Percentiles rank a stretch among this genome's conserved stretches.
Conservation (phyloP, 169 alveolate species). For the Plasmodium adleri region DNA sequence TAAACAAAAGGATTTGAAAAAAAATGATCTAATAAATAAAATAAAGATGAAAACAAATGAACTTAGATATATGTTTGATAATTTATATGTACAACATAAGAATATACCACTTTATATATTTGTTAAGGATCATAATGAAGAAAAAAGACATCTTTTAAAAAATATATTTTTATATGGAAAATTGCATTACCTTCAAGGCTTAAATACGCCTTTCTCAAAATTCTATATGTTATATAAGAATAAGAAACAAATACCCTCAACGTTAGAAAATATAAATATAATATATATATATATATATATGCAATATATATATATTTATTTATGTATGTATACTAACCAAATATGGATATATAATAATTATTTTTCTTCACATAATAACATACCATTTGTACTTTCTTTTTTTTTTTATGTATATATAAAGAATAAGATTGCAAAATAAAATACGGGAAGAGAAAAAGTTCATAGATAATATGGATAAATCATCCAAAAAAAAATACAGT, state of each 20-base stretch:
- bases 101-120: constrained; percentile 49
- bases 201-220: constrained; percentile 60
- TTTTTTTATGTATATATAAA: neutral
- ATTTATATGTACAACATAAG: constrained; percentile 18
- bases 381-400: constrained; percentile 1
- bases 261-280: neutral
- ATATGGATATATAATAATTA: too few relatives aligned
- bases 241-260: neutral
- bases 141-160: constrained; percentile 34
- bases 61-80: constrained; percentile 31
- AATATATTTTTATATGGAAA: constrained; percentile 24
- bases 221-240: constrained; percentile 27
- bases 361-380: too few relatives aligned
- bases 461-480: constrained; percentile 13
- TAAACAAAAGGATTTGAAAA: neutral
- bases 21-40: constrained; percentile 39
- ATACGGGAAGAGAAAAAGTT: constrained; percentile 28
- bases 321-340: too few relatives aligned
- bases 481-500: constrained; percentile 44
- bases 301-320: too few relatives aligned
- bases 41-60: constrained; percentile 35
- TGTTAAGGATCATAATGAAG: constrained; percentile 41
- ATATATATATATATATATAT: too few relatives aligned
- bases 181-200: constrained; percentile 48
- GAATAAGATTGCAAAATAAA: constrained; percentile 10